Conservation (phyloP, 129 eudicot genomes). For the Deinandra increscens region DNA sequence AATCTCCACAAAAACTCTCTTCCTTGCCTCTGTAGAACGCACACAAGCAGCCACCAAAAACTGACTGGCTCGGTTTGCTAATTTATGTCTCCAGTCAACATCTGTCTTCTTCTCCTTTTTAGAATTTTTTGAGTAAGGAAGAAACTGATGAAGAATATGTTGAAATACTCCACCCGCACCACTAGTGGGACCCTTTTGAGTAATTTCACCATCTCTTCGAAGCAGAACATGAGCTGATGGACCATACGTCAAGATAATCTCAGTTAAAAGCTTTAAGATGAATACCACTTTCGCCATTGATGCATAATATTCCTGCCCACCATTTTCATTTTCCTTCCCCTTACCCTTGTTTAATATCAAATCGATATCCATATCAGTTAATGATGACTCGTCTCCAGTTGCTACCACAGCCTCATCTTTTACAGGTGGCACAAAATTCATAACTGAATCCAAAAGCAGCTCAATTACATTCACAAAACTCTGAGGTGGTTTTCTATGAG, state of each 20-base stretch:
- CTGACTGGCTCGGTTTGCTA: slow-evolving; percentile 76
- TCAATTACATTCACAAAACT: slow-evolving; percentile 77
- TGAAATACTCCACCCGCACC: slow-evolving; percentile 69
- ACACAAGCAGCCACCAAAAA: slow-evolving; percentile 88
- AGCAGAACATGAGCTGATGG: slow-evolving; percentile 75
- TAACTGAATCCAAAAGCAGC: slow-evolving; percentile 63
- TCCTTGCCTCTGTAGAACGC: slow-evolving; percentile 92
- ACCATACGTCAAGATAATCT: slow-evolving; percentile 77
- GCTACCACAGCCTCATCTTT: background rate
- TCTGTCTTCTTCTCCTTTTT: slow-evolving; percentile 68
- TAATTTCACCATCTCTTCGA: slow-evolving; percentile 79
- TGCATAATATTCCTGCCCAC: slow-evolving; percentile 64
- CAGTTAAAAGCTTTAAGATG: slow-evolving; percentile 77
- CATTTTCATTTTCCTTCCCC: slow-evolving; percentile 67
- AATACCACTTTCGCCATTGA: slow-evolving; percentile 79
- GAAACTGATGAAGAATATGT: slow-evolving; percentile 76
- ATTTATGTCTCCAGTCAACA: slow-evolving; percentile 85
- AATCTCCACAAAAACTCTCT: slow-evolving; percentile 68
- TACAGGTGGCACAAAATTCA: no score
- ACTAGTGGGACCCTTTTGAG: slow-evolving; percentile 34
- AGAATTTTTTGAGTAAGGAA: slow-evolving; percentile 53
- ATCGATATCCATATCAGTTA: slow-evolving; percentile 83
- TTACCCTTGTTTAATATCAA: slow-evolving; percentile 60
- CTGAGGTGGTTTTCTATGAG: slow-evolving; percentile 77
- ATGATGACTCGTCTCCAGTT: slow-evolving; percentile 36